These are phyloP conservation scores for Talaromyces sp. DNA, from an alignment of 2,329 filamentous ascomycete species.

Conservation along the genomic window DNA sequence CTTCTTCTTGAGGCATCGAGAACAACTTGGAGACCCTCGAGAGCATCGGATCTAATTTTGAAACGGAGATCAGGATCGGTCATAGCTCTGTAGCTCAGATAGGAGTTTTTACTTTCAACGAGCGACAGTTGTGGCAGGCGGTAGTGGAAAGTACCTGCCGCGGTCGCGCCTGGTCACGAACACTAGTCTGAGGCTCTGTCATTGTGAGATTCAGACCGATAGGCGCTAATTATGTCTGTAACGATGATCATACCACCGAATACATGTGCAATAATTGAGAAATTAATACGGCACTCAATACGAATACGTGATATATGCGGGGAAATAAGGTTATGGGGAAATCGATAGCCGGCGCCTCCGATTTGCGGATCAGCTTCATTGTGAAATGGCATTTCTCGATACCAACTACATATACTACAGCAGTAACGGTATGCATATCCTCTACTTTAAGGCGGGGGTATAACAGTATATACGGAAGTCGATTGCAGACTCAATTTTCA, in stretches of 20 bases:
- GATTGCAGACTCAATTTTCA: too few species aligned
- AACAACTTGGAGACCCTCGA: slow-evolving; percentile 4
- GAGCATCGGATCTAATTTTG: slow-evolving; percentile 1
- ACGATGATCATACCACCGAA: neutral
- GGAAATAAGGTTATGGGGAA: neutral
- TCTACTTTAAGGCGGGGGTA: too few species aligned
- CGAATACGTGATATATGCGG: neutral
- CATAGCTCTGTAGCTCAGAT: neutral
- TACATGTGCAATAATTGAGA: neutral
- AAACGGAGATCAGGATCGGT: neutral
- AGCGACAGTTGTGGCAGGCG: neutral
- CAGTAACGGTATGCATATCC: too few species aligned
- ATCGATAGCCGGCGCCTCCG: neutral
- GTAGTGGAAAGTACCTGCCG: neutral
- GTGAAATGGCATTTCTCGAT: too few species aligned
- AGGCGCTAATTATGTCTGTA: neutral
- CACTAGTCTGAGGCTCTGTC: neutral
- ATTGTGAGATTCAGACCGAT: neutral
- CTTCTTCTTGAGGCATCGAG: slow-evolving; percentile 7
- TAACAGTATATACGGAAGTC: too few species aligned
- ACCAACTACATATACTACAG: too few species aligned
- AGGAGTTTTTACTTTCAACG: neutral
- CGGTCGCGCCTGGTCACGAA: neutral
- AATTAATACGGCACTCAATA: neutral
- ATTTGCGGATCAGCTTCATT: neutral